Base-by-base conservation (phyloP, 805 yeast species). In the Starmerella bombicola region DNA sequence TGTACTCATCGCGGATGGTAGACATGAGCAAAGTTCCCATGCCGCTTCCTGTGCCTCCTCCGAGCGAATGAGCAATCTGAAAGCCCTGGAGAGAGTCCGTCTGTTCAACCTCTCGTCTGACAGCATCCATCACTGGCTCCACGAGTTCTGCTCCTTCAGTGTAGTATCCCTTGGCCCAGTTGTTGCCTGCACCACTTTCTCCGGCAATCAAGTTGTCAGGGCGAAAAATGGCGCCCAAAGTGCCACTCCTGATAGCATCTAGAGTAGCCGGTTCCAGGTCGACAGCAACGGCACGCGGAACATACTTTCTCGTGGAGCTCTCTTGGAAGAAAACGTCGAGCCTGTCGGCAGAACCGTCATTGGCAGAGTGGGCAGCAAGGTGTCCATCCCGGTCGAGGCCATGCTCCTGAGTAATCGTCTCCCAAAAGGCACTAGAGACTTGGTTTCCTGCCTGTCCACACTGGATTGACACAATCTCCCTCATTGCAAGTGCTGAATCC, bases 31-130 rank as follows among this genome's bases (percentile, higher is more conserved):
- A 68, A 33, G 95, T 85, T 59, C 96, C 96, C 85, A 85, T 78
- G 64, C 96, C 96, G 30, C 94, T 81, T 59, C 96, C 96, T 40
- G 96, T 85, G 70, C 96, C 96, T 66, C 96, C 86, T 57, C 86
- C 86, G 33, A 78, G 65, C 15, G 84, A 78, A 59, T 78, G 86
- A 25, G 83, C 69, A 57, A 85, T 78, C 67, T 86, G 96, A 74
- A 85, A 85, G 54, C 96, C 96, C 67, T 86, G 95, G 52, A 86
- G 71, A 45, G 93, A 79, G 63, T 86, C 96, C 60, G 93, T 74
- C 20, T 83, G 83, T 68, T 85, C 96, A 21, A 93, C 94, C 66
- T 86, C 95, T 63, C 95, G 78, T 65, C 95, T 76, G 37, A 85
- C 76, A 26, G 81, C 91, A 52, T 85, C 96, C 71, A 86, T 65